These are phyloP conservation scores for Eucalyptus pauciflora DNA, from an alignment of 345 rosid genomes.

Conservation along the genomic window DNA sequence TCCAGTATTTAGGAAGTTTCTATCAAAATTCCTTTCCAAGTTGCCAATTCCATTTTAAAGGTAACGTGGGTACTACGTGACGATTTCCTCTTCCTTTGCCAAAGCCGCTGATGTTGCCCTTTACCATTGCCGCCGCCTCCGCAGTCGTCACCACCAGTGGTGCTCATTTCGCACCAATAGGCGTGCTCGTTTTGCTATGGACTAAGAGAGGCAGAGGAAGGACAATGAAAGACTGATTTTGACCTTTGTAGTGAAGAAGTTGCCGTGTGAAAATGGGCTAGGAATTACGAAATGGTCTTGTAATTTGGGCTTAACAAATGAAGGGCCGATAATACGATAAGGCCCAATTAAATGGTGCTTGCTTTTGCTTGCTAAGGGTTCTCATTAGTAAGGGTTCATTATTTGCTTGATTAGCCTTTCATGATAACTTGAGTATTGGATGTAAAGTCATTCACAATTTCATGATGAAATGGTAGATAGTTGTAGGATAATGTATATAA, in stretches of 20 bases:
- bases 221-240: not conserved
- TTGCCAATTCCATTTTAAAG: too few species aligned
- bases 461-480: too few species aligned
- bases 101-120: constrained; percentile 25
- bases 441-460: too few species aligned
- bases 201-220: not conserved
- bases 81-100: constrained; percentile 45
- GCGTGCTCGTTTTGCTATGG: too few species aligned
- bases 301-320: not conserved
- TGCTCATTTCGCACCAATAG: not conserved
- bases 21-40: too few species aligned
- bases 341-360: not conserved
- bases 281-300: not conserved
- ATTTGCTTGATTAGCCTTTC: too few species aligned
- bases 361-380: not conserved
- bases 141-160: not conserved
- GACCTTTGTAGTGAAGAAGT: not conserved
- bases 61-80: constrained; percentile 34
- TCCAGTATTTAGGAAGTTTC: too few species aligned
- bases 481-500: too few species aligned
- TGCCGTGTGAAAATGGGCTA: not conserved
- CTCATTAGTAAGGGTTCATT: too few species aligned
- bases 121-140: constrained; percentile 56
- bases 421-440: too few species aligned
- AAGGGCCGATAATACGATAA: not conserved